Percentiles rank a stretch among this genome's conserved stretches.
Conservation (phyloP, 768 basidiomycete species). For the Auriscalpium microsporum region DNA sequence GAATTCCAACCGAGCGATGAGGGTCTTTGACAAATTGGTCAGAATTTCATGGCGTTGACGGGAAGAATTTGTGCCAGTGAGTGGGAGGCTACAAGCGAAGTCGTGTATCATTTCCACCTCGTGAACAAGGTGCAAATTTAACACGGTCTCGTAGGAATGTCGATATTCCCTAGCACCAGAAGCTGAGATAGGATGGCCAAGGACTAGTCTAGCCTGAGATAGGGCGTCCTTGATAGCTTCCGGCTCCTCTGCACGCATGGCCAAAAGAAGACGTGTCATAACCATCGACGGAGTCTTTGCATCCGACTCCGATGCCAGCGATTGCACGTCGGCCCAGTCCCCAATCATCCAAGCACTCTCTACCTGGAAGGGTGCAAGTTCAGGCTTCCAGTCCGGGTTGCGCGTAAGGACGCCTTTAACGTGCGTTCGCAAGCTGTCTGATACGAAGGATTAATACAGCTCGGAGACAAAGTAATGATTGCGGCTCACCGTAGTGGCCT, state of each 20-base stretch:
- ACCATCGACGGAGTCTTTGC: constrained; percentile 52
- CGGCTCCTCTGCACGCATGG: constrained; percentile 55
- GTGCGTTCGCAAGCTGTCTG: constrained; percentile 92
- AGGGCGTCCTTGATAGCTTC: constrained; percentile 41
- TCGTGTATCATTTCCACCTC: constrained; percentile 69
- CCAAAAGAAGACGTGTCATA: constrained; percentile 72
- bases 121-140: constrained; percentile 79
- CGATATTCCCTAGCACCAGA: constrained; percentile 75
- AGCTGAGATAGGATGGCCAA: constrained; percentile 80
- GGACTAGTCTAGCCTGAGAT: constrained; percentile 53
- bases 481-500: constrained; percentile 84
- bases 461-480: background rate
- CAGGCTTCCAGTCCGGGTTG: constrained; percentile 74
- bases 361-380: constrained; percentile 74
- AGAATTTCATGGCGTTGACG: constrained; percentile 29
- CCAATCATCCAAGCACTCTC: constrained; percentile 97
- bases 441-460: constrained; percentile 1
- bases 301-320: constrained; percentile 43
- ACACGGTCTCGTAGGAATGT: constrained; percentile 76
- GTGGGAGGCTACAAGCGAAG: constrained; percentile 31
- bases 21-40: constrained; percentile 36
- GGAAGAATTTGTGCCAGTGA: constrained; percentile 29
- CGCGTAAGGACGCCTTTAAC: constrained; percentile 83
- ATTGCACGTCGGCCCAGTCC: constrained; percentile 79
- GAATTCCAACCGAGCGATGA: constrained; percentile 61